Evolutionary conservation across 257 asterid species (phyloP), one percentile per base, ranked within the genome.

Genomic region (Osmanthus fragrans): DNA sequence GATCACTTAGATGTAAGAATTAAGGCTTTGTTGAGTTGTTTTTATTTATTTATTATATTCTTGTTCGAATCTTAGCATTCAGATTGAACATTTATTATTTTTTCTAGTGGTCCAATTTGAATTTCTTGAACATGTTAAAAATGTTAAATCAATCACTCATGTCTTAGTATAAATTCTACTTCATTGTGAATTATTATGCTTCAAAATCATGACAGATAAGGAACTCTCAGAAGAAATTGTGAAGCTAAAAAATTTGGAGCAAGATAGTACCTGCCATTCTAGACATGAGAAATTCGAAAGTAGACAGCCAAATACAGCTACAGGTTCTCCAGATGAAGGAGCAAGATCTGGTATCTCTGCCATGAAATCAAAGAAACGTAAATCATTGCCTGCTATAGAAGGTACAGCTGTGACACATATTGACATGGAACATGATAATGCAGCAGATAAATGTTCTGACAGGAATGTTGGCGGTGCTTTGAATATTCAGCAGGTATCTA

Each of bases 171-270:
- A 58, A 63, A 23, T 3, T 11, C 18, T 25, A 11, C 34, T 27
- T 63, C 34, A 3, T 63, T 5, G 9, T 58, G 56, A 54, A n/a
- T 19, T 82, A 79, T 5, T 37, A 73, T 39, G 40, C 75, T 70
- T 67, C 36, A 73, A 66, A 71, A 76, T 71, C 64, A 45, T 79
- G 83, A 81, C 88, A 93, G 98, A 86, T 80, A 77, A 77, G 79
- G 87, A 90, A 68, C 97, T 89, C 74, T 30, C 81, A 7, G 86
- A 87, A 81, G 90, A 92, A 82, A 84, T 89, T 71, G 85, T 82
- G 71, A 91, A 87, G 85, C 88, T 89, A 73, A 83, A 82, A 70
- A 86, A 80, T 33, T 84, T 80, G 81, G 85, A 81, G 75, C 85
- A 47, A 5, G 80, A 70, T 64, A 73, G 81, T 12, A 71, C 45